Evolutionary conservation across 768 basidiomycete genomes (phyloP).

Genomic region (Tulasnella sp.): DNA sequence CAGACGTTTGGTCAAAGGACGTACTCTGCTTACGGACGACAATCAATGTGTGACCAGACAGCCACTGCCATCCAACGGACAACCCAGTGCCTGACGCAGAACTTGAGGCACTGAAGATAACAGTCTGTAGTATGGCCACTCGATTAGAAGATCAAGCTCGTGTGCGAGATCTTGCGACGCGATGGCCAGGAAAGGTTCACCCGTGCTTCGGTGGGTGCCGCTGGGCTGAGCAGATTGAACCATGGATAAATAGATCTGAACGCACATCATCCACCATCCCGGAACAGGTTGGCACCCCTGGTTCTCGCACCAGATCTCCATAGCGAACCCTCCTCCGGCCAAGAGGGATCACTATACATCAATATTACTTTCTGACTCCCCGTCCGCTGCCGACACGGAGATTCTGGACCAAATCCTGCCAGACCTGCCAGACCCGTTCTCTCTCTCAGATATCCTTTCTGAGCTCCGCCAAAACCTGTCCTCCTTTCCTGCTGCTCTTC

Average conservation of each 20-base stretch:
- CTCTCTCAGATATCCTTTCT: conserved; percentile 46
- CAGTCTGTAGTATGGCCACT: conserved; percentile 68
- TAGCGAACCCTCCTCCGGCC: conserved; percentile 29
- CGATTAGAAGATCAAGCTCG: conserved; percentile 50
- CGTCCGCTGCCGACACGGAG: conserved; percentile 24
- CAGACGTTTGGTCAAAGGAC: too few relatives aligned
- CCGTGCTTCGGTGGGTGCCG: conserved; percentile 75
- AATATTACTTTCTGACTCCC: conserved; percentile 44
- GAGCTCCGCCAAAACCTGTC: conserved; percentile 51
- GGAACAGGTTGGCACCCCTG: conserved; percentile 90
- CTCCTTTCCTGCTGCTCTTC: conserved; percentile 59
- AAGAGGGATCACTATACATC: conserved; percentile 67
- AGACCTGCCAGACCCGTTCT: conserved; percentile 60
- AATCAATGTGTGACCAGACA: conserved; percentile 36
- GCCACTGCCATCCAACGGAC: conserved; percentile 91
- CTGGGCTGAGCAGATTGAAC: conserved; percentile 8
- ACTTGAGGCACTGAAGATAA: conserved; percentile 49
- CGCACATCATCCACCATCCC: too few relatives aligned
- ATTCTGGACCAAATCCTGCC: conserved; percentile 49
- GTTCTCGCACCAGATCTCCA: conserved; percentile 73
- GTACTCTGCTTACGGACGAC: too few relatives aligned
- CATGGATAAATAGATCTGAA: background rate
- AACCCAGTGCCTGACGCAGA: conserved; percentile 38
- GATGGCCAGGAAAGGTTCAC: conserved; percentile 50
- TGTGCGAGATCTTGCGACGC: conserved; percentile 53